Conservation (phyloP, 1,284 basidiomycete species). For the Ceraceosorus guamensis region DNA sequence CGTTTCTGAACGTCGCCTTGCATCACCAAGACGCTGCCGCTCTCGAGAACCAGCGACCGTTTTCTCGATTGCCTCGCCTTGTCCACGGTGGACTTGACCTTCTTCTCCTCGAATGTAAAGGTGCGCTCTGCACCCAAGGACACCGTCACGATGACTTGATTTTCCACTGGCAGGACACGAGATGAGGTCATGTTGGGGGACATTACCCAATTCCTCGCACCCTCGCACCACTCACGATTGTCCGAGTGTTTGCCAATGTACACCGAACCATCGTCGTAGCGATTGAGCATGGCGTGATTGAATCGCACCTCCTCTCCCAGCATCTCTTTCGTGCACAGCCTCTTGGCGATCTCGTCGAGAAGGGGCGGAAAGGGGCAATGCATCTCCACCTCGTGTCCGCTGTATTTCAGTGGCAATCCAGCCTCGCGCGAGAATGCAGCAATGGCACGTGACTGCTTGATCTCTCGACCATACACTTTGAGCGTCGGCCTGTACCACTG, state of each 20-base stretch:
- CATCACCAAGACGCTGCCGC: slow-evolving; percentile 56
- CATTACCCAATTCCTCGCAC: slow-evolving; percentile 1
- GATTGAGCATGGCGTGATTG: slow-evolving; percentile 56
- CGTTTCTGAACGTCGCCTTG: slow-evolving; percentile 54
- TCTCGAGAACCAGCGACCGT: slow-evolving; percentile 49
- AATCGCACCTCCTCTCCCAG: slow-evolving; percentile 51
- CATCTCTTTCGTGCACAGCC: slow-evolving; percentile 44
- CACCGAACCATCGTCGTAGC: slow-evolving; percentile 53
- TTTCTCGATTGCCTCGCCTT: slow-evolving; percentile 6
- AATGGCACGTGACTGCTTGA: slow-evolving; percentile 53
- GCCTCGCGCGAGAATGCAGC: slow-evolving; percentile 51
- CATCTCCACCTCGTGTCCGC: slow-evolving; percentile 46
- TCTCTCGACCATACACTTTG: slow-evolving; percentile 54
- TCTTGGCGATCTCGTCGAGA: slow-evolving; percentile 49
- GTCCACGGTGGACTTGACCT: background rate
- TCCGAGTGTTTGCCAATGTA: slow-evolving; percentile 52
- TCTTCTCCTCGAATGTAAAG: slow-evolving; percentile 42
- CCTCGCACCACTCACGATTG: slow-evolving; percentile 48
- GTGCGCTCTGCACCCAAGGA: slow-evolving; percentile 53
- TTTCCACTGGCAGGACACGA: slow-evolving; percentile 11
- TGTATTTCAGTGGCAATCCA: slow-evolving; percentile 51
- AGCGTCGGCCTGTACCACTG: slow-evolving; percentile 53
- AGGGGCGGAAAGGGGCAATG: slow-evolving; percentile 51
- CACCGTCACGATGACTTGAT: slow-evolving; percentile 54
- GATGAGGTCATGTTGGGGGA: background rate